A percentile compares a stretch with the other conserved stretches of the same genome.
phyloP scores from a whole-genome alignment of 1,284 basidiomycete species.

The Pseudozyma flocculosa region DNA sequence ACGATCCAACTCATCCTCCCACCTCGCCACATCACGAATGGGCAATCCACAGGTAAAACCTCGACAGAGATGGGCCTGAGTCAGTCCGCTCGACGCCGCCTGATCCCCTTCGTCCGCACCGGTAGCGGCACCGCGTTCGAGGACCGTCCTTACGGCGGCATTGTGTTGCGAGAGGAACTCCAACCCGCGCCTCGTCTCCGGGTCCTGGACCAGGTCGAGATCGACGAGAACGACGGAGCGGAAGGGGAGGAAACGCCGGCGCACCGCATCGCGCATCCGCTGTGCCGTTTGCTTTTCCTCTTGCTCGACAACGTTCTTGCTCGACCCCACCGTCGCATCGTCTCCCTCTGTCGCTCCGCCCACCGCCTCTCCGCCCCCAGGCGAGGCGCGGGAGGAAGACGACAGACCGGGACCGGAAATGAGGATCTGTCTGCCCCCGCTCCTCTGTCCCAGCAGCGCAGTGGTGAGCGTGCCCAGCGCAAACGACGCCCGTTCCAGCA shows the following conservation, averaged over 20 bases:
- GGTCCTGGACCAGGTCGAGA: slow-evolving; percentile 21
- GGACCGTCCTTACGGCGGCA: slow-evolving; percentile 34
- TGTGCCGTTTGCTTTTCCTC: slow-evolving; percentile 9
- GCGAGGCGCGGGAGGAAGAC: too few species aligned
- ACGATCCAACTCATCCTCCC: too few species aligned
- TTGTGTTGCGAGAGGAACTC: slow-evolving; percentile 34
- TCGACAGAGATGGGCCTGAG: too few species aligned
- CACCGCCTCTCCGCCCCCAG: too few species aligned
- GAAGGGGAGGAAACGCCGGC: slow-evolving; percentile 36
- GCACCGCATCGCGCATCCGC: slow-evolving; percentile 16
- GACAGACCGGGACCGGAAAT: neutral
- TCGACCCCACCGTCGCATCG: too few species aligned
- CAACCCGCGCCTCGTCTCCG: neutral
- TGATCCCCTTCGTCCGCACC: too few species aligned
- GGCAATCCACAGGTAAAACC: too few species aligned
- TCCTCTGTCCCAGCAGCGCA: slow-evolving; percentile 47
- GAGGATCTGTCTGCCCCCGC: slow-evolving; percentile 3
- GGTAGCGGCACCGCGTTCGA: too few species aligned
- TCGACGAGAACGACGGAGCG: slow-evolving; percentile 49
- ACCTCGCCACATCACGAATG: too few species aligned
- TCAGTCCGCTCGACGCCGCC: too few species aligned
- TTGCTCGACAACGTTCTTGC: too few species aligned
- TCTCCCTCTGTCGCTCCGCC: too few species aligned
- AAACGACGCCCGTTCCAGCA: slow-evolving; percentile 47
- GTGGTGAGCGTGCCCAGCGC: slow-evolving; percentile 50